Evolutionary conservation across 139 green algal species (phyloP).

Genomic region (Coccomyxa sp.): DNA sequence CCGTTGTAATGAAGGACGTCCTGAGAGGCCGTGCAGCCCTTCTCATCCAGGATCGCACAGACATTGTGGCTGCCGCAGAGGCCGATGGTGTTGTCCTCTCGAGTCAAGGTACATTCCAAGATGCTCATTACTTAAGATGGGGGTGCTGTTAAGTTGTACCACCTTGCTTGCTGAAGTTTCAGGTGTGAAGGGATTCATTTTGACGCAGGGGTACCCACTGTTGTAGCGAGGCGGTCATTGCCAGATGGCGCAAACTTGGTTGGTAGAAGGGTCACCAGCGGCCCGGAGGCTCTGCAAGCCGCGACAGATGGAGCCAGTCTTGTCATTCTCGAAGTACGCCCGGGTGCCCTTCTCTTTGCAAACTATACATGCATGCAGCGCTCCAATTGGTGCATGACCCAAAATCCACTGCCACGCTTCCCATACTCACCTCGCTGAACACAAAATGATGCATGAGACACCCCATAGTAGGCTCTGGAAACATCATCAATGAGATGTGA

Average conservation of each 20-base stretch:
- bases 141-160: neutral
- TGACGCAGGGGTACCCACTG: conserved; percentile 68
- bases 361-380: too few relatives aligned
- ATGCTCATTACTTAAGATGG: neutral
- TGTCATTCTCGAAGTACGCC: conserved; percentile 48
- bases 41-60: conserved; percentile 78
- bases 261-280: conserved; percentile 45
- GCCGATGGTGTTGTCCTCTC: conserved; percentile 86
- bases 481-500: too few relatives aligned
- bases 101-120: conserved; percentile 31
- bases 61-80: conserved; percentile 79
- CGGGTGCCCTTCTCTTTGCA: too few relatives aligned
- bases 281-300: conserved; percentile 40
- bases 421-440: too few relatives aligned
- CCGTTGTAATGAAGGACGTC: conserved; percentile 55
- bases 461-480: too few relatives aligned
- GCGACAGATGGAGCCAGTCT: conserved; percentile 78
- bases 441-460: too few relatives aligned
- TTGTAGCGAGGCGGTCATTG: conserved; percentile 66
- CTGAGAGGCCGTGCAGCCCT: conserved; percentile 72
- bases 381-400: too few relatives aligned
- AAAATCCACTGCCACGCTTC: too few relatives aligned
- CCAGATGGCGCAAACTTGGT: conserved; percentile 70
- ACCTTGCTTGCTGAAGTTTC: neutral
- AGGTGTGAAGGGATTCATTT: neutral